A percentile compares a stretch with the other conserved stretches of the same genome.
Conservation (phyloP, 352 stramenopile genomes). For the Pythium dissimile region DNA sequence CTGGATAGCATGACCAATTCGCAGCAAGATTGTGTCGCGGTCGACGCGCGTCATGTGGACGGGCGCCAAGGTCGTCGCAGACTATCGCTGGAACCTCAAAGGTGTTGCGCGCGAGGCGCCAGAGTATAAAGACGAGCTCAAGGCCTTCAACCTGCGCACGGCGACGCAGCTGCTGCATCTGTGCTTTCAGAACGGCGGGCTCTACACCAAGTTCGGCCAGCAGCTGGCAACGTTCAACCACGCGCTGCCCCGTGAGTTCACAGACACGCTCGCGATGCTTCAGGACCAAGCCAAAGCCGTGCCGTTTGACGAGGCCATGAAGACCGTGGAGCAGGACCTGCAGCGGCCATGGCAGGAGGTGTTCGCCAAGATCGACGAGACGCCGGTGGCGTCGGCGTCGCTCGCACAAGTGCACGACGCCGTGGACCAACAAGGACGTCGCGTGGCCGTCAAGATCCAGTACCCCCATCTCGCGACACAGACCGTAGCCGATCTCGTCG, state of each 20-base stretch:
- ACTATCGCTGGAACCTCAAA: slow-evolving; percentile 54
- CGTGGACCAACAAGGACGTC: slow-evolving; percentile 81
- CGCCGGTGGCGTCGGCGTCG: slow-evolving; percentile 94
- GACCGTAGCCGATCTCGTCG: slow-evolving; percentile 67
- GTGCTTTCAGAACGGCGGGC: slow-evolving; percentile 92
- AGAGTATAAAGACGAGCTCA: slow-evolving; percentile 60
- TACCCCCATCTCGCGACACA: slow-evolving; percentile 85
- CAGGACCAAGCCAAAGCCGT: slow-evolving; percentile 91
- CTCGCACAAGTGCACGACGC: slow-evolving; percentile 95
- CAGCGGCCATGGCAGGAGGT: slow-evolving; percentile 72
- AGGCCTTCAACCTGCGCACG: slow-evolving; percentile 69
- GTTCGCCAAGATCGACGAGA: slow-evolving; percentile 88
- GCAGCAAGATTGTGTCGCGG: slow-evolving; percentile 57
- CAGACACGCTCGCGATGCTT: slow-evolving; percentile 84
- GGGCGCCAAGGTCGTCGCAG: slow-evolving; percentile 40
- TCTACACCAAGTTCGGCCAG: slow-evolving; percentile 98
- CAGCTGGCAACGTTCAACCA: slow-evolving; percentile 97
- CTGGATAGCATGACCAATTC: too few relatives aligned
- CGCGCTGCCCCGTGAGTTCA: slow-evolving; percentile 93
- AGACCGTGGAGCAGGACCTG: slow-evolving; percentile 62
- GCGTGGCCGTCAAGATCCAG: slow-evolving; percentile 97
- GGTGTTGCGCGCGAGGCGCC: slow-evolving; percentile 33
- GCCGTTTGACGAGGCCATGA: slow-evolving; percentile 39
- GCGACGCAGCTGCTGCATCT: slow-evolving; percentile 88
- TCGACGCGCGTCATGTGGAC: slow-evolving; percentile 55